A percentile compares a stretch with the other conserved stretches of the same genome.
Conservation (phyloP, 768 basidiomycete genomes). For the Psilocybe sp. region DNA sequence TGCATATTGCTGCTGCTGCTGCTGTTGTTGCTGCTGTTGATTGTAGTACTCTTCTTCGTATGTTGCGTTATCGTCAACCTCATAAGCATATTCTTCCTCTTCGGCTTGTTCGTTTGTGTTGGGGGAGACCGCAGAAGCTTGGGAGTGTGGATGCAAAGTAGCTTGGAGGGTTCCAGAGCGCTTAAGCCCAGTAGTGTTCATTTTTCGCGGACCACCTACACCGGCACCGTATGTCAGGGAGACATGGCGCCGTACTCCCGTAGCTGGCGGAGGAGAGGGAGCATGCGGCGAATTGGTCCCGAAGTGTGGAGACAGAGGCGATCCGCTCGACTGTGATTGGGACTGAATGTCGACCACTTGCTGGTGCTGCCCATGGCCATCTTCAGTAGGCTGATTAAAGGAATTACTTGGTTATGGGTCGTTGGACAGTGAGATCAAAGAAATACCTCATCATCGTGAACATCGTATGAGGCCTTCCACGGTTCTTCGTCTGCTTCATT, state of each 20-base stretch:
- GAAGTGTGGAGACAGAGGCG: conserved; percentile 68
- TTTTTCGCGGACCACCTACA: conserved; percentile 49
- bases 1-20: conserved; percentile 33
- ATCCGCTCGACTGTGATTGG: conserved; percentile 35
- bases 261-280: conserved; percentile 73
- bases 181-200: conserved; percentile 48
- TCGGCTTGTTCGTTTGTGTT: conserved; percentile 37
- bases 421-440: conserved; percentile 7
- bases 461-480: conserved; percentile 69
- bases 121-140: conserved; percentile 33
- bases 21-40: conserved; percentile 36
- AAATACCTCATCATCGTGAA: conserved; percentile 64
- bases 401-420: conserved; percentile 8
- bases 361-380: conserved; percentile 37
- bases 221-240: conserved; percentile 72
- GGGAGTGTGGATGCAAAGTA: conserved; percentile 37
- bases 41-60: conserved; percentile 62
- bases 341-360: conserved; percentile 47
- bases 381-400: conserved; percentile 22
- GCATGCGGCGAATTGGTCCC: conserved; percentile 38
- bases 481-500: conserved; percentile 88
- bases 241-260: conserved; percentile 75
- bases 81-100: conserved; percentile 51
- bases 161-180: conserved; percentile 77
- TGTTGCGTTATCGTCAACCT: conserved; percentile 42